Base-by-base conservation (phyloP, 176 grass and related monocot genomes). In the Aechmea fasciata region DNA sequence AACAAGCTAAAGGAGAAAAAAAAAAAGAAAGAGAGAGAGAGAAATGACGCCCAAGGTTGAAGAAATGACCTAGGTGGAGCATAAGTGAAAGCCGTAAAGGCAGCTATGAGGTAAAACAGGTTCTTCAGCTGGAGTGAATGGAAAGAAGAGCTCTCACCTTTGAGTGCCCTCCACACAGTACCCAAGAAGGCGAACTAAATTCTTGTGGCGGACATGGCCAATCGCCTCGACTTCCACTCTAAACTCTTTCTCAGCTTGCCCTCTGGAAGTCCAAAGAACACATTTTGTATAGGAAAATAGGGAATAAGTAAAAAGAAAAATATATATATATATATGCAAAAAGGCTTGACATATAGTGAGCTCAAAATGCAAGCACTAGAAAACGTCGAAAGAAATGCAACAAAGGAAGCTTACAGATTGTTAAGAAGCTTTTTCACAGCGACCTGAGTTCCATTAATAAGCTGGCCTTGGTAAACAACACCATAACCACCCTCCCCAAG, bases 161-260 rank as follows among this genome's bases (percentile, higher is more conserved):
- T 96, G 92, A 82, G 68, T 96, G 50, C 92, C 92, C 74, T 96
- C 92, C 62, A 87, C 86, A 81, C 92, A 96, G 26, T 96, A 96
- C 5, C 92, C 88, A 63, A 92, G 85, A 75, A 96, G 89, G 12
- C 88, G 76, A 48, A 96, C 92, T 68, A 96, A 80, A 89, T 96
- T 96, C 76, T 96, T 96, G 71, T 96, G 92, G 8, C 92, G 83
- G 41, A 96, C 92, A 83, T 96, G 89, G 64, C 92, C 92, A 47
- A 96, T 96, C 50, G 92, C 92, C 74, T 96, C 92, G 54, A 96
- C 92, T 86, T 96, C 92, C 76, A 96, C 92, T 79, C 88, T 92
- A 75, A 96, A 92, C 87, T 96, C 92, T 78, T 87, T 91, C 81
- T 96, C 92, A 20, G 88, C 92, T 66, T 96, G 92, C 9, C 92